A percentile compares a stretch with the other conserved stretches of the same genome.
Conservation (phyloP, 352 stramenopile species). For the Phytophthora nicotianae region DNA sequence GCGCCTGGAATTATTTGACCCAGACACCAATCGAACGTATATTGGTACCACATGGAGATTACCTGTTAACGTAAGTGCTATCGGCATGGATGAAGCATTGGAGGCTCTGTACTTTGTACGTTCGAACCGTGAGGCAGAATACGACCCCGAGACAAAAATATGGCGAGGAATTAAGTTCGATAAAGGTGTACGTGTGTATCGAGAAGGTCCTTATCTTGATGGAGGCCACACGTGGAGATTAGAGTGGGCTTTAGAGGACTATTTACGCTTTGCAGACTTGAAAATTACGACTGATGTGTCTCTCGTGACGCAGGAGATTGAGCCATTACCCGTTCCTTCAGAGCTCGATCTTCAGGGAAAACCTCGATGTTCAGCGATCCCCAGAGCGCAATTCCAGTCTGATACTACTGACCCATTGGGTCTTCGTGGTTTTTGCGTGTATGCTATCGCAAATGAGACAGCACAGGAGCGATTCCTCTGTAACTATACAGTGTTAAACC, state of each 20-base stretch:
- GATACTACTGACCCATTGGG: slow-evolving; percentile 56
- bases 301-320: slow-evolving; percentile 66
- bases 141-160: slow-evolving; percentile 51
- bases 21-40: slow-evolving; percentile 40
- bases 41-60: slow-evolving; percentile 66
- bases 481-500: slow-evolving; percentile 75
- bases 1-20: slow-evolving; percentile 54
- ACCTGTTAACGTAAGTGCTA: slow-evolving; percentile 71
- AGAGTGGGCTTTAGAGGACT: slow-evolving; percentile 77
- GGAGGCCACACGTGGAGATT: slow-evolving; percentile 76
- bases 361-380: slow-evolving; percentile 56
- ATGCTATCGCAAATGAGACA: slow-evolving; percentile 64
- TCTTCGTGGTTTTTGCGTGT: slow-evolving; percentile 64
- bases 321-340: slow-evolving; percentile 58
- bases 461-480: slow-evolving; percentile 77
- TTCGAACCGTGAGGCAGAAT: slow-evolving; percentile 72
- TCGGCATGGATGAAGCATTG: slow-evolving; percentile 76
- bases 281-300: slow-evolving; percentile 63
- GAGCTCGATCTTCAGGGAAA: slow-evolving; percentile 48
- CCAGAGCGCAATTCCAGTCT: slow-evolving; percentile 48
- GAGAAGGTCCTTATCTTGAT: slow-evolving; percentile 69
- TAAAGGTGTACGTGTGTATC: slow-evolving; percentile 74
- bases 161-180: slow-evolving; percentile 67
- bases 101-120: slow-evolving; percentile 71
- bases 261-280: slow-evolving; percentile 71